Conservation (phyloP, 257 asterid genomes). For the Scutellaria galericulata region DNA sequence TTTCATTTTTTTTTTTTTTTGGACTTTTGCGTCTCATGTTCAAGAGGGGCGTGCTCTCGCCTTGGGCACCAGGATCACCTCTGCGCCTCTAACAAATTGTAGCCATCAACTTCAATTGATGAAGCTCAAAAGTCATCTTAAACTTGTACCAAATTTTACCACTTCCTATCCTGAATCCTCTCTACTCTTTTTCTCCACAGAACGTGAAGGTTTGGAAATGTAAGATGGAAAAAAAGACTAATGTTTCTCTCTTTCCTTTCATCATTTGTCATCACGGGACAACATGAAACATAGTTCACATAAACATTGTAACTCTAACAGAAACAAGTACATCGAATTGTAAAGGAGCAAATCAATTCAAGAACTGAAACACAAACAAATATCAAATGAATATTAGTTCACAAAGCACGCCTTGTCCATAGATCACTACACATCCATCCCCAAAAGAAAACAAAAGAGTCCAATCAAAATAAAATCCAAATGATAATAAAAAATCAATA, state of each 20-base stretch:
- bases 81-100: no score
- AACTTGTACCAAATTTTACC: neutral
- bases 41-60: no score
- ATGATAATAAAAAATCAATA: neutral
- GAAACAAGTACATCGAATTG: neutral
- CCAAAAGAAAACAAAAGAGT: neutral
- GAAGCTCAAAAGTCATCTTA: conserved; percentile 4
- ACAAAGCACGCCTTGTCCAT: conserved; percentile 11
- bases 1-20: no score
- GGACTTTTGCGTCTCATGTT: no score
- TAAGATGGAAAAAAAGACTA: neutral
- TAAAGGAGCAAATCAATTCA: neutral
- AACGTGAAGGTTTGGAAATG: conserved; percentile 2
- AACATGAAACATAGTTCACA: conserved; percentile 15
- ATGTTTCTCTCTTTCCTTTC: neutral
- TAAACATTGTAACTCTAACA: conserved; percentile 19
- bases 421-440: conserved; percentile 22
- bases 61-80: no score
- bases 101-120: neutral
- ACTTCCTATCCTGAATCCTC: neutral
- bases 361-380: neutral
- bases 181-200: conserved; percentile 6
- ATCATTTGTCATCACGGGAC: conserved; percentile 18
- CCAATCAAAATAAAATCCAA: neutral
- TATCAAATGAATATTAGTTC: neutral